Evolutionary conservation across 768 basidiomycete species (phyloP), one percentile per base, ranked within the genome.

Genomic region (Hericium erinaceus): DNA sequence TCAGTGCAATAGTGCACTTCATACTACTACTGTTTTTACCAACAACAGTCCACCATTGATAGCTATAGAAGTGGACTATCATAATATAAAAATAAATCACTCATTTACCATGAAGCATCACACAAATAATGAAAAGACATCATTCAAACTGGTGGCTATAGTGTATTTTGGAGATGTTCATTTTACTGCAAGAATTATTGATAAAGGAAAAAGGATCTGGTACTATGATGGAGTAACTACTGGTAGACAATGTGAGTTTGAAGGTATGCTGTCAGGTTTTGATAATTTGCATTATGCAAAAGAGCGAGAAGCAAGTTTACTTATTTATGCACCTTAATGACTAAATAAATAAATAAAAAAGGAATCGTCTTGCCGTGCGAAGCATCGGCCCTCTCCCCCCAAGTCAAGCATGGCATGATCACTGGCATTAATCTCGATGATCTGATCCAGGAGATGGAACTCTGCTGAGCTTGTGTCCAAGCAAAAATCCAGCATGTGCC

Each of bases 191-290:
- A 38, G 64, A 20, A 44, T 63, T 12, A 58, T 69, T 37, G 56
- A 57, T 49, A 28, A 52, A 11, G 28, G 44, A 38, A 61, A 59
- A 10, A 58, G 18, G 46, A 54, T 68, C 1, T 68, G 66, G 66
- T 69, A 61, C 44, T 58, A 69, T 58, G 66, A 70, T 64, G 66
- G 69, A 49, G 38, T 24, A 28, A 20, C 52, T 8, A 53, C 52
- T 10, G 37, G 37, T 7, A n/a, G 18, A 39, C 10, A 18, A 39
- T 38, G 28, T 38, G n/a, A n/a, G 18, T 18, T 13, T 26, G 52
- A 52, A 9, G 52, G 37, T 37, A 33, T 13, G n/a, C n/a, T 52
- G 5, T 52, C 52, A 52, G n/a, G 15, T 38, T n/a, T 52, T 52
- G 6, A 8, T 2, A 33, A 52, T 33, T 26, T 52, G n/a, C 28